Percentiles rank a stretch among this genome's conserved stretches.
These are phyloP conservation scores for Ophiocordyceps camponoti-leonardi DNA, from an alignment of 2,329 filamentous ascomycete genomes.

Conservation along the genomic window DNA sequence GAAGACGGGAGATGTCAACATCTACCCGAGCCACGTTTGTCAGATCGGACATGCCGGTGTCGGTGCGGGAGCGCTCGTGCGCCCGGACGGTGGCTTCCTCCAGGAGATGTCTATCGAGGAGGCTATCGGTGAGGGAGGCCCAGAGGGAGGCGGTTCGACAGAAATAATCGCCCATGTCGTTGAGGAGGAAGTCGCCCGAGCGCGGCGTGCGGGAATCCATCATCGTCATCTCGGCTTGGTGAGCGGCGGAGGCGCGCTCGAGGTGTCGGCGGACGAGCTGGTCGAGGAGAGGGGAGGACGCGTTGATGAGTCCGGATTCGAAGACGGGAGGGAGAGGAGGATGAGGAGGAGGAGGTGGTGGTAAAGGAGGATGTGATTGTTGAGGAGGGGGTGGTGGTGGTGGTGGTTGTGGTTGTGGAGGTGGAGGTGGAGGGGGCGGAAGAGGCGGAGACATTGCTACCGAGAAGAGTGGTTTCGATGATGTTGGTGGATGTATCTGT, in stretches of 20 bases:
- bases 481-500: too few relatives aligned
- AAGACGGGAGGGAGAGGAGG: constrained; percentile 14
- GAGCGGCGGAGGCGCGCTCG: too few relatives aligned
- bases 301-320: constrained; percentile 9
- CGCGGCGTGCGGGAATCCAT: constrained; percentile 4
- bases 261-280: constrained; percentile 12
- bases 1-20: constrained; percentile 14
- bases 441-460: too few relatives aligned
- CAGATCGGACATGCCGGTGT: constrained; percentile 12
- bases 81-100: constrained; percentile 10
- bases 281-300: constrained; percentile 7
- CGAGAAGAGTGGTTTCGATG: background rate
- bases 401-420: too few relatives aligned
- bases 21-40: constrained; percentile 13
- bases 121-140: constrained; percentile 15
- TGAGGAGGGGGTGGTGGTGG: too few relatives aligned
- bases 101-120: constrained; percentile 16
- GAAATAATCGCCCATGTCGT: constrained; percentile 19
- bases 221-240: constrained; percentile 7
- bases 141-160: constrained; percentile 15
- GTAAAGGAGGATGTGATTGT: too few relatives aligned
- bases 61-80: constrained; percentile 10
- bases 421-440: background rate
- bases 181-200: constrained; percentile 13
- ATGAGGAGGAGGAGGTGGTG: too few relatives aligned